Evolutionary conservation across 2,329 filamentous ascomycete genomes (phyloP), one percentile per base, ranked within the genome.

Genomic region (Lachnellula willkommii): DNA sequence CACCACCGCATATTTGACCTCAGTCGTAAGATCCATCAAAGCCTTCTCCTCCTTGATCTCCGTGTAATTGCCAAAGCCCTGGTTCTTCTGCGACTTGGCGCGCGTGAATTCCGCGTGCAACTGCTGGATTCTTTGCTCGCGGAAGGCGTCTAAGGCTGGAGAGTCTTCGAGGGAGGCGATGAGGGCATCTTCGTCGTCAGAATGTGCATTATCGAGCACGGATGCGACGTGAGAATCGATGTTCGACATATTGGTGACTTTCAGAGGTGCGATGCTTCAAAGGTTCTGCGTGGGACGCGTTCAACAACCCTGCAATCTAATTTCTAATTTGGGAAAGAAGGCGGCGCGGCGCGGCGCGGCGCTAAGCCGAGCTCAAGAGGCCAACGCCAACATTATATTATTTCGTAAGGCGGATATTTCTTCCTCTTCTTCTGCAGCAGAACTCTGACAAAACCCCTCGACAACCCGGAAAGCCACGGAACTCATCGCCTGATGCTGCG

Each of bases 1-100:
- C 2, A 74, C 69, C 1, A 75, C 66, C 28, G 67, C 66, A 59
- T 70, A 69, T 61, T 72, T 73, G 32, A 67, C 67, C 24, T 68
- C 67, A 35, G 72, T 73, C 1, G 72, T 74, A 36, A 73, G 60
- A 40, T 74, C 77, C 77, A 84, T 79, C 46, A 83, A 65, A 11
- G 73, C 70, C 68, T 82, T 82, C 67, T 84, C 81, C 53, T 81
- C 79, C 62, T 77, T 80, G 66, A 82, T 77, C 64, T 82, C 79
- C 6, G 71, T 71, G 63, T 81, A 83, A 9, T 68, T 75, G 40
- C 81, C 81, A 66, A 80, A 77, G 9, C 75, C 75, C 56, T 73
- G 72, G 39, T 70, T 74, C 57, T 76, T 76, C 68, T 82, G 74
- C 11, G 73, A 68, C 59, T 79, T 78, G 50, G 79, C 78, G 45